Evolutionary conservation across 257 asterid genomes (phyloP), one percentile per base, ranked within the genome.

Genomic region (Penstemon barbatus): DNA sequence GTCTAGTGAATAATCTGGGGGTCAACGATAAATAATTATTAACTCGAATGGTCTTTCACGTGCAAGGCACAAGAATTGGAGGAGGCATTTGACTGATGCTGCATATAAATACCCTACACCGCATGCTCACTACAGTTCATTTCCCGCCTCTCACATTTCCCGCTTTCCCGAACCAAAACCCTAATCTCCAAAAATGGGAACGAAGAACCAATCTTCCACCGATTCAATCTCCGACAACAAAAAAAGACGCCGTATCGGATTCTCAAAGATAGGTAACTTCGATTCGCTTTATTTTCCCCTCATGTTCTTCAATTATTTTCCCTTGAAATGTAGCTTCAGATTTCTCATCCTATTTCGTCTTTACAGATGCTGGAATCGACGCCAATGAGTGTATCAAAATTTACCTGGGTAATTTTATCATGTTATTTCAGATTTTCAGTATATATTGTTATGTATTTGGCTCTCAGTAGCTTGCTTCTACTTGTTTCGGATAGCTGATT

Each of bases 71-170:
- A 25, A 1, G 33, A 25, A 1, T 2, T 25, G 33, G 33, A 25
- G 33, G 33, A 25, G 33, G 33, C 2, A 25, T 25, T 25, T 25
- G 33, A 25, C 33, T 25, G 33, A 25, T 25, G 33, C 33, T 25
- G 2, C 33, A 25, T 25, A 25, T 25, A 25, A 25, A 25, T 25
- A 25, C 33, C 2, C 3, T 25, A 25, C 2, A 25, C 33, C 33
- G 33, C 33, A 25, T 1, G 33, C 7, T 52, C 36, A 4, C 39
- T 3, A 8, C 44, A 37, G n/a, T 18, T 38, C 54, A 72, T 75
- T 89, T 89, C 98, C 96, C 98, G 98, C 96, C 83, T 78, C 76
- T 56, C 62, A 50, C 77, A 75, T 81, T 86, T 89, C 95, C 97
- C 92, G 92, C 95, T 79, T 12, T 25, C 13, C 44, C 66, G 83